Evolutionary conservation across 345 rosid species (phyloP).

Genomic region (Eucalyptus virginea): DNA sequence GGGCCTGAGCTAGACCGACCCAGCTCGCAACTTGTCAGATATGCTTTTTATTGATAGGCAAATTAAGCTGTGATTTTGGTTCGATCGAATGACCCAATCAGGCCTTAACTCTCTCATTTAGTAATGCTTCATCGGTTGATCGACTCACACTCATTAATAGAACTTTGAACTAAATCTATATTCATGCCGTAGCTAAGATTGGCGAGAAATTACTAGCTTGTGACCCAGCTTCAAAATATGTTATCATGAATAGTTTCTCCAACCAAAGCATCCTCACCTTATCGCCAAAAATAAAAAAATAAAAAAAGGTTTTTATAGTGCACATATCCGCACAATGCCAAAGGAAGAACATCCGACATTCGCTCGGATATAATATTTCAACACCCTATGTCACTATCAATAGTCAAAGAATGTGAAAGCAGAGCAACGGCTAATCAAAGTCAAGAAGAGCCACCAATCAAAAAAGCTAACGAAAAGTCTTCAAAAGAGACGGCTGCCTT

Average conservation of each 20-base stretch:
- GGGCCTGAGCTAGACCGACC: neutral
- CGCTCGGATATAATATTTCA: neutral
- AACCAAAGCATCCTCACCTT: neutral
- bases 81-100: neutral
- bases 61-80: neutral
- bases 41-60: neutral
- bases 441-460: neutral
- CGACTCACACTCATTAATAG: neutral
- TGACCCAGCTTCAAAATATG: neutral
- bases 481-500: neutral
- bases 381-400: neutral
- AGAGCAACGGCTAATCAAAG: neutral
- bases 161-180: neutral
- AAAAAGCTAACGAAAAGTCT: neutral
- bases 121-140: neutral
- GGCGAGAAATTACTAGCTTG: neutral
- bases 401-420: neutral
- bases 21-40: accelerated
- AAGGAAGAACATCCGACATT: neutral
- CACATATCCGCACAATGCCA: neutral
- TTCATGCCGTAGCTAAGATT: neutral
- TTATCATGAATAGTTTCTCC: neutral
- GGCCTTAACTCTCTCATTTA: neutral
- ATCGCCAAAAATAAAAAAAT: neutral
- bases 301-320: neutral